Evolutionary conservation across 805 yeast genomes (phyloP).

Genomic region (Myxozyma lipomycoides): DNA sequence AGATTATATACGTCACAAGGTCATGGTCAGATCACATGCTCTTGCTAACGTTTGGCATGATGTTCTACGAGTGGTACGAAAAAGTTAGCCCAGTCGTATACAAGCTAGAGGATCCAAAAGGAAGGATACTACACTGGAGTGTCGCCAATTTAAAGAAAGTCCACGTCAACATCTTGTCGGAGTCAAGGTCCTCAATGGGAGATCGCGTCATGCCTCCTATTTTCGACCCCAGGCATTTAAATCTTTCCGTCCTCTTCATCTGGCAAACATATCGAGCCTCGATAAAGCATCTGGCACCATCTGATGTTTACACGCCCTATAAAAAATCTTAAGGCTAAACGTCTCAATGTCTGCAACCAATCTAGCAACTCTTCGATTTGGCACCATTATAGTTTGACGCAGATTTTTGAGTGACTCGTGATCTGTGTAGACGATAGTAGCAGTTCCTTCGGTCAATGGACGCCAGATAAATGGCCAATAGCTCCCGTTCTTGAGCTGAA

Average conservation of each 20-base stretch:
- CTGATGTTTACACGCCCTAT: not conserved
- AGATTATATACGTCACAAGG: no score
- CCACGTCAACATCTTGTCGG: no score
- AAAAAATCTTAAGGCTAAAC: not conserved
- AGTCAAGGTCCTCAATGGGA: no score
- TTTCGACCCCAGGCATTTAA: constrained; percentile 9
- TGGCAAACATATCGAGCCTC: not conserved
- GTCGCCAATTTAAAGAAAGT: no score
- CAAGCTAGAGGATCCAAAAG: no score
- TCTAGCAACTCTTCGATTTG: not conserved
- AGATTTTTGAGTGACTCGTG: constrained; percentile 28
- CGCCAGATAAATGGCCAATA: constrained; percentile 1
- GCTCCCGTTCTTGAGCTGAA: constrained; percentile 4
- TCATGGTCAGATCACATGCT: no score
- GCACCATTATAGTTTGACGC: not conserved
- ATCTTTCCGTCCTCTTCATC: not conserved
- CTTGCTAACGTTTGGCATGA: no score
- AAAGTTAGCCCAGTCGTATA: no score
- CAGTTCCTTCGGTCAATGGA: not conserved
- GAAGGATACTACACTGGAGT: no score
- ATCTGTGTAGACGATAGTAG: not conserved
- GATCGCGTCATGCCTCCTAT: no score
- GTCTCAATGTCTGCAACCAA: not conserved
- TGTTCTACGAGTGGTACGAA: no score
- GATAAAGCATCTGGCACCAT: not conserved